Base-by-base conservation (phyloP, 495 filamentous ascomycete genomes). In the Xylaria curta region DNA sequence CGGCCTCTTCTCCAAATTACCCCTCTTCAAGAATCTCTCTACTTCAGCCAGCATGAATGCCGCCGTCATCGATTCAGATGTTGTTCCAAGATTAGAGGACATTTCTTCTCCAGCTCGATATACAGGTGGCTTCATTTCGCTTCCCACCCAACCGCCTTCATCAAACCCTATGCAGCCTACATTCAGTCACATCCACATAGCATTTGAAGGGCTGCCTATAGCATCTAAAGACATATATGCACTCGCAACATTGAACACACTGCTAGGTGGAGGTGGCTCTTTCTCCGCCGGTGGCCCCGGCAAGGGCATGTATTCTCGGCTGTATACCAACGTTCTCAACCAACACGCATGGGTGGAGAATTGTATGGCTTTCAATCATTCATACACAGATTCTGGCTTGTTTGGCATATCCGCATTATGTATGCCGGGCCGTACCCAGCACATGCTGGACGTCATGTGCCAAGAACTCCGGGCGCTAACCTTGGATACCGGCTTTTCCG, bases 231-330 rank as follows among this genome's bases (percentile, higher is more conserved):
- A 98, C 78, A 97, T 99, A 75, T 99, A 98, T 79, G 95, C 96
- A 49, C 89, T 98, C 33, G 96, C 96, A 31, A 97, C 95, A n/a
- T 86, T 99, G 0, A 97, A 98, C 80, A 98, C 94, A 4, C 91
- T 99, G 42, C 92, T 99, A 31, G 96, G 96, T 54, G 96, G 96
- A 8, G 96, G 96, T 66, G 97, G 97, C 19, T 97, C 94, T 68
- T 99, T 99, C 84, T 94, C 91, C n/a, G 96, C 96, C 51, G 96
- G 96, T 73, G 96, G 96, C 3, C 96, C 96, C 24, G 96, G 96
- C 60, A 99, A 99, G 84, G 96, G 96, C 71, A 98, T 99, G 96
- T 98, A 97, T 84, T 95, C 93, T 21, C 92, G 97, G 7, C 88
- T 98, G 38, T 99, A 97, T 85, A 98, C 94, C 70, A 97, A 98